Conservation (phyloP, 495 filamentous ascomycete genomes). For the Xylaria telfairii region DNA sequence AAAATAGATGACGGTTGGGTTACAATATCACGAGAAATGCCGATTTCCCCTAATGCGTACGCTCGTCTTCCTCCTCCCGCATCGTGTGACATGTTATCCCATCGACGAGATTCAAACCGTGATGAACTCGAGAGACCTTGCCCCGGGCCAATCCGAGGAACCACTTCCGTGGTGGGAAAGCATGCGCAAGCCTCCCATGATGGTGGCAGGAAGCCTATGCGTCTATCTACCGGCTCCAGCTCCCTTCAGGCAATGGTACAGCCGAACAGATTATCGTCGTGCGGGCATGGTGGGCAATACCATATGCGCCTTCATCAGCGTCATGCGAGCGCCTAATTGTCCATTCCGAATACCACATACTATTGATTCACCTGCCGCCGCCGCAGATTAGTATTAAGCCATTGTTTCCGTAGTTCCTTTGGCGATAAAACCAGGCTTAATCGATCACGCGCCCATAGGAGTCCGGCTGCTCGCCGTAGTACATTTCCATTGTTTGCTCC, state of each 20-base stretch:
- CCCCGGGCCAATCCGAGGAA: background rate
- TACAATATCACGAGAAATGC: slow-evolving; percentile 23
- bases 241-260: background rate
- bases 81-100: slow-evolving; percentile 8
- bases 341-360: background rate
- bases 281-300: background rate
- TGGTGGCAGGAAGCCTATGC: background rate
- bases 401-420: background rate
- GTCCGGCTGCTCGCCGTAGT: too few relatives aligned
- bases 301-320: background rate
- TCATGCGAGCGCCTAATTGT: background rate
- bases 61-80: background rate
- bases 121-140: background rate
- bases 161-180: background rate
- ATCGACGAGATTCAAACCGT: background rate
- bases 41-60: slow-evolving; percentile 22
- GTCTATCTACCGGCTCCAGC: too few relatives aligned
- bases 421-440: background rate
- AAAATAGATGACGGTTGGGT: slow-evolving; percentile 18
- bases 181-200: background rate
- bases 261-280: background rate
- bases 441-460: background rate
- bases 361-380: background rate
- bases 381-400: background rate
- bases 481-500: background rate